Base-by-base conservation (phyloP, 306 rosid genomes). In the Astragalus glycyphyllos region DNA sequence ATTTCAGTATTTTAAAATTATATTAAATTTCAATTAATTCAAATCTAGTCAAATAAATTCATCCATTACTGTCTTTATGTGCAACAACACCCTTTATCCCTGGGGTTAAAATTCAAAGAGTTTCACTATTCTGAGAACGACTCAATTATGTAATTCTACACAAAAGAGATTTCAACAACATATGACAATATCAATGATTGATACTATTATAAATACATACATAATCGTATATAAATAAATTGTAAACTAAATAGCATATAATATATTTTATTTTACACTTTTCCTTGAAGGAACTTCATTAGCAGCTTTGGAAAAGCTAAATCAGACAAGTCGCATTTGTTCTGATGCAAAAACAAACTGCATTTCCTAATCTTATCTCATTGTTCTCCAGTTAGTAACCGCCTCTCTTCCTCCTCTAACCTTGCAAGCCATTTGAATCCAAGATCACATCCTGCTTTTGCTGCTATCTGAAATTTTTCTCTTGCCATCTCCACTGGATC, bases 371-470 rank as follows among this genome's bases (percentile, higher is more conserved):
- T 78, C 53, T 56, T 16, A 13, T 65, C 65, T 9, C 46, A 48
- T 35, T 40, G 37, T 47, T 47, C 66, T 66, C 71, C 76, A 6
- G 73, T 54, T 54, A 83, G 78, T 44, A 75, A 51, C 40, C 83
- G 85, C 73, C 51, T 86, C 82, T 87, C 94, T 84, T 94, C 97
- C 85, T 89, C 90, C 75, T 83, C 91, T 8, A 91, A 84, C 84
- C 90, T 87, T 46, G 83, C 82, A 74, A 94, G 80, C 99, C 97
- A 89, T 83, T 75, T 94, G 34, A 90, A 84, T 56, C 97, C 99
- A 65, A 94, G 88, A 74, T 94, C 95, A 74, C 89, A 87, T 65
- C 96, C 97, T 8, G 88, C 86, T 84, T 80, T 80, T 12, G 91
- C 99, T 5, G 97, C 99, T 16, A 84, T 85, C 51, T 86, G 85